Conservation (phyloP, 352 stramenopile genomes). For the Peronospora farinosa region DNA sequence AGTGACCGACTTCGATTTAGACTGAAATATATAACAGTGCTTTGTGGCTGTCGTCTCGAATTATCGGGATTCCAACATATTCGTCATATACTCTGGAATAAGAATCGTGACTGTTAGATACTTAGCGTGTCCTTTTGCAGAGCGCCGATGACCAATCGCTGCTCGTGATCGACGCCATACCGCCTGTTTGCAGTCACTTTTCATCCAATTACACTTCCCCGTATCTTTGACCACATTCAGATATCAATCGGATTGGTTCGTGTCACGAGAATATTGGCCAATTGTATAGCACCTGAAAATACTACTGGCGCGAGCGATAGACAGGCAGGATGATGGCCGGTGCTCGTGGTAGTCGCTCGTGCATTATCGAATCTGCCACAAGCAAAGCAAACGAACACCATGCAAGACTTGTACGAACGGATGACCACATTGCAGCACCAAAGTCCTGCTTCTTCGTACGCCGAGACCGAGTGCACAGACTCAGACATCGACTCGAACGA, state of each 20-base stretch:
- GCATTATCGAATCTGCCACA: conserved; percentile 16
- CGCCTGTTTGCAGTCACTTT: background rate
- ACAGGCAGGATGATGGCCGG: conserved; percentile 13
- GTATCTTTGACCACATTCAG: background rate
- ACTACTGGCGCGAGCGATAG: conserved; percentile 16
- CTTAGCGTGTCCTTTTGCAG: background rate
- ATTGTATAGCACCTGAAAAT: conserved; percentile 17
- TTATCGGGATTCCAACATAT: background rate
- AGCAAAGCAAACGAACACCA: conserved; percentile 5
- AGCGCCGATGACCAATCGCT: background rate
- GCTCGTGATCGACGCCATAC: background rate
- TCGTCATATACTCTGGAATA: background rate
- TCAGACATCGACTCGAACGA: conserved; percentile 45
- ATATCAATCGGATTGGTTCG: conserved; percentile 4
- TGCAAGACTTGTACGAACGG: conserved; percentile 49
- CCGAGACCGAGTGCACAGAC: conserved; percentile 39
- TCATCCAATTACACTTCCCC: background rate
- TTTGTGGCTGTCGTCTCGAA: background rate
- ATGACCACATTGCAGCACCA: conserved; percentile 39
- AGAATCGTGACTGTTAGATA: too few species aligned
- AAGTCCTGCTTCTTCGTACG: conserved; percentile 48
- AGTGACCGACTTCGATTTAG: background rate
- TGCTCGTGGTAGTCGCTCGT: conserved; percentile 20
- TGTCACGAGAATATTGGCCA: conserved; percentile 4
- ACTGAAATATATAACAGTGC: too few species aligned